These are phyloP conservation scores for Ilyonectria sp. DNA, from an alignment of 2,329 filamentous ascomycete genomes.

Conservation along the genomic window DNA sequence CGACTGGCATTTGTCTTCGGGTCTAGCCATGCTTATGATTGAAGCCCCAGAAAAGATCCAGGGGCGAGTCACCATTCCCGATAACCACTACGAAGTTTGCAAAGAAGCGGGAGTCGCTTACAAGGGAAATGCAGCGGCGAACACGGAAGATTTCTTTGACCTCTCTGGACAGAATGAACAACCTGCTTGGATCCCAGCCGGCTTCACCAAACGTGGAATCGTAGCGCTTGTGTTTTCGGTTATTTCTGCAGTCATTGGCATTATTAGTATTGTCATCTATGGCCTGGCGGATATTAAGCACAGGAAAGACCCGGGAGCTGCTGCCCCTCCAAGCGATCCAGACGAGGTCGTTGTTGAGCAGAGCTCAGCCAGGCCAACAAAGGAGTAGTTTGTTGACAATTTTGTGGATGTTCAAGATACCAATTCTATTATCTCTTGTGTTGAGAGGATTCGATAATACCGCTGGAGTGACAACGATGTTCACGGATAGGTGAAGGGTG, in stretches of 20 bases:
- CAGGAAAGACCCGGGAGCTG: conserved; percentile 23
- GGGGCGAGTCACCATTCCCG: conserved; percentile 71
- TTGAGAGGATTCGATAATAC: neutral
- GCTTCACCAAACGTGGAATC: conserved; percentile 79
- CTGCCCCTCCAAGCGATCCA: conserved; percentile 33
- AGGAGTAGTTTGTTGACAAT: neutral
- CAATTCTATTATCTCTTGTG: neutral
- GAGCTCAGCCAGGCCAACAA: neutral
- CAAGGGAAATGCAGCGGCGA: conserved; percentile 82
- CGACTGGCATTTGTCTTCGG: conserved; percentile 81
- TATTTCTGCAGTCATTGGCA: conserved; percentile 76
- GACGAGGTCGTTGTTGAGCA: conserved; percentile 22
- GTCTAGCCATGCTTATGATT: conserved; percentile 75
- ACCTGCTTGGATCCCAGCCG: conserved; percentile 69
- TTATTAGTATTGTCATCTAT: conserved; percentile 35
- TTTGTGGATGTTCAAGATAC: neutral
- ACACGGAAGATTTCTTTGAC: conserved; percentile 75
- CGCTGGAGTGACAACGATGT: neutral
- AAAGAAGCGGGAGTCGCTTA: conserved; percentile 64
- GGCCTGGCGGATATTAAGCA: conserved; percentile 26
- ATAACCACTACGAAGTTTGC: conserved; percentile 72
- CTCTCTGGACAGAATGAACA: conserved; percentile 72
- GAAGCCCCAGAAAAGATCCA: conserved; percentile 77
- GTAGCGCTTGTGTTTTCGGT: conserved; percentile 83
- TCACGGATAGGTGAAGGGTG: neutral